Base-by-base conservation (phyloP, 177 flowering plant species). In the Tripterygium wilfordii region DNA sequence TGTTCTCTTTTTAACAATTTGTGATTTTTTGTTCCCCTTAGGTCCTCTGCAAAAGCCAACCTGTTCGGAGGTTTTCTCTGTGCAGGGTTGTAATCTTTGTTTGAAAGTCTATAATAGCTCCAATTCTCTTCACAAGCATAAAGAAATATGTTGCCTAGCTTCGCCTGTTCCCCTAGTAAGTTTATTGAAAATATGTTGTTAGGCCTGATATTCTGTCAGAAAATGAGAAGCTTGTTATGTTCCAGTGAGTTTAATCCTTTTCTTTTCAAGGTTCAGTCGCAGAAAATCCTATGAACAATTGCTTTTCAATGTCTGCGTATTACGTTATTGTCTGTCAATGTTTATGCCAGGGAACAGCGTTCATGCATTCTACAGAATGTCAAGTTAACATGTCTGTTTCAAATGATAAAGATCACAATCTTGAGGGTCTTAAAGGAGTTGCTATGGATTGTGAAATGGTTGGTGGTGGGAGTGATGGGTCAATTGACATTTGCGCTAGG, bases 361-460 rank as follows among this genome's bases (percentile, higher is more conserved):
- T 15, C 21, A 22, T 31, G 14, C 25, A 45, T 21, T 35, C 21
- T 54, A 38, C 29, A 46, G 67, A 64, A 51, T 38, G 44, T 19
- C 68, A 57, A 41, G 18, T 45, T 42, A 66, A 66, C 33, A 18
- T 17, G 45, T 43, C 53, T 42, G 41, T 48, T 8, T 45, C 56
- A 21, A 21, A 19, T 19, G 42, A 28, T 26, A 52, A 23, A 22
- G 27, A 18, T 33, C 16, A 22, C 17, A 9, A n/a, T 9, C 36
- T n/a, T 36, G 36, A 28, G 36, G 51, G 32, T 43, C 67, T 49
- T 24, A 51, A 60, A 67, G 85, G 69, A 15, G 55, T 82, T 56
- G 87, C 87, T 14, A 27, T 82, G 29, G 89, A 82, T 53, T 82
- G 87, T 63, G 85, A 82, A 64, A 78, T 82, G 86, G 89, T 82